Base-by-base conservation (phyloP, 192 early-diverging fungal species). In the Gryganskiella cystojenkinii region DNA sequence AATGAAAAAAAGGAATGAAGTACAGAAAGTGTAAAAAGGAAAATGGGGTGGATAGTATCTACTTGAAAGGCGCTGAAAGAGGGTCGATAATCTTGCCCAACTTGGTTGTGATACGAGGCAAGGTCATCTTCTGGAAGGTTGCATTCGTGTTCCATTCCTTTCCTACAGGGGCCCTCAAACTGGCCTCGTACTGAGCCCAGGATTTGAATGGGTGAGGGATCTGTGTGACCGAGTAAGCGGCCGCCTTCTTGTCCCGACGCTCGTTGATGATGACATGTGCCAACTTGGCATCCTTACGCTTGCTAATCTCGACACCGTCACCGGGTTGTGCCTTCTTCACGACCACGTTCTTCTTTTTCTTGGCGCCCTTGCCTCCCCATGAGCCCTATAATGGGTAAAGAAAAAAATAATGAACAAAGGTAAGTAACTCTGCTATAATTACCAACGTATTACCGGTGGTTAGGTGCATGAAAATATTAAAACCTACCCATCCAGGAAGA, bases 211-310 rank as follows among this genome's bases (percentile, higher is more conserved):
- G 94, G 82, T 92, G 90, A 9, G 97, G 96, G 55, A 97, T 84
- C 53, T 86, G 63, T 25, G 83, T 82, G 37, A 87, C 85, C 58
- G 90, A 86, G 71, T 94, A 95, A 78, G 93, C 93, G 14, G 86
- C 81, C 1, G 91, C 75, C 89, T 95, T 95, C 79, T 95, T 95
- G 67, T 87, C 79, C 11, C 84, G 74, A 65, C 86, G 93, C 79
- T 99, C 96, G 83, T 93, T 97, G 70, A 99, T 96, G 62, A 99
- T 97, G 10, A 98, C 97, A 82, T 95, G 80, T 28, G 86, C 72
- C 37, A 96, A 70, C 69, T 94, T 93, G 34, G 84, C 82, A 74
- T 96, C 84, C 70, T 90, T 85, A 57, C 87, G 87, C 64, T 90
- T 87, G 69, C 89, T 89, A 30, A 85, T 68, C 31, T 85, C 82